phyloP scores from a whole-genome alignment of 140 eudicot genomes.

The Erigeron philadelphicus region DNA sequence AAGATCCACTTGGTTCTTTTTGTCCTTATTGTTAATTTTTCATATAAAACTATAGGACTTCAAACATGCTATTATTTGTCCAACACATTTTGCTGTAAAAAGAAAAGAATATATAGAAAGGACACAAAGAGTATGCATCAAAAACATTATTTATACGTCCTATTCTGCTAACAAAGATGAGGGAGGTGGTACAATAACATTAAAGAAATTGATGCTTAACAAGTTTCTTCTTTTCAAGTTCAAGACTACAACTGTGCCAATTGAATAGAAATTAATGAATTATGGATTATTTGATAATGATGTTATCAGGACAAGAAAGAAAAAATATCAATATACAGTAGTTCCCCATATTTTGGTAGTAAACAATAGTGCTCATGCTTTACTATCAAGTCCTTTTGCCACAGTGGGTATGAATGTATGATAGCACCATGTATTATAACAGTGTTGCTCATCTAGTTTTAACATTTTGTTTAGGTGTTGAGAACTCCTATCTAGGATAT shows the following conservation, averaged over 20 bases:
- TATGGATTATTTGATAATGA: background rate
- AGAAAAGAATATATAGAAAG: constrained; percentile 2
- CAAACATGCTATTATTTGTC: background rate
- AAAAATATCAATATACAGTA: background rate
- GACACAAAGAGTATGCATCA: background rate
- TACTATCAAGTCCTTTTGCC: background rate
- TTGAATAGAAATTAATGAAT: background rate
- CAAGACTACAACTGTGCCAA: background rate
- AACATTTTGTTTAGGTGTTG: background rate
- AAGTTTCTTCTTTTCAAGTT: background rate
- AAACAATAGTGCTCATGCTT: background rate
- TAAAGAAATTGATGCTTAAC: background rate
- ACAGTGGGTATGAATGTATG: background rate
- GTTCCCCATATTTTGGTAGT: background rate
- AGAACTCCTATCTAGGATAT: background rate
- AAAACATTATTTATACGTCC: background rate
- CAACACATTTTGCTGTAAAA: background rate
- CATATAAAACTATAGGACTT: background rate
- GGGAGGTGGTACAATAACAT: background rate
- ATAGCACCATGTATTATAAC: constrained; percentile 3
- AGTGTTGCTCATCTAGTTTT: constrained; percentile 8
- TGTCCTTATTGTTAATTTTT: background rate
- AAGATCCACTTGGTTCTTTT: background rate
- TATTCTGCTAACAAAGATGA: constrained; percentile 1
- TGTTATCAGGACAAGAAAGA: background rate